Conservation (phyloP, 192 early-diverging fungal genomes). For the Coemansia furcata region DNA sequence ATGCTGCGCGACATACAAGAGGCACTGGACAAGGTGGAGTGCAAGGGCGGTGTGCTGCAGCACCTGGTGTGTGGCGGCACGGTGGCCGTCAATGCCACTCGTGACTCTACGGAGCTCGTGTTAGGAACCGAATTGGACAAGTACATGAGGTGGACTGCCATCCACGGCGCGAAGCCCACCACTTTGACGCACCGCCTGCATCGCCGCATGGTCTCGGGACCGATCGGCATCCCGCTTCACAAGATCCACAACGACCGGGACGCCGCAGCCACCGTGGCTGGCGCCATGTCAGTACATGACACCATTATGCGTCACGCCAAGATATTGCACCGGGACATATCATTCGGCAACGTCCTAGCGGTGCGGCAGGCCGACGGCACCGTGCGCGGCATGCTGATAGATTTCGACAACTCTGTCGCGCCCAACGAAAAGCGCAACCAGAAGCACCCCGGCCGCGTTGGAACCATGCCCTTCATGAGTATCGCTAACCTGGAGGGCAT, state of each 20-base stretch:
- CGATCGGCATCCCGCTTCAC: conserved; percentile 30
- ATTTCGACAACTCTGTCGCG: conserved; percentile 40
- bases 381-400: conserved; percentile 43
- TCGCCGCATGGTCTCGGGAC: conserved; percentile 40
- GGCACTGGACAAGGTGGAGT: conserved; percentile 18
- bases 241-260: conserved; percentile 25
- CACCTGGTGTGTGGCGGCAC: conserved; percentile 38
- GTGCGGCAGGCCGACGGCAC: conserved; percentile 14
- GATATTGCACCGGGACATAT: conserved; percentile 47
- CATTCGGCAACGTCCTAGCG: conserved; percentile 45
- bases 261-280: conserved; percentile 31
- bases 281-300: conserved; percentile 36
- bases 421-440: conserved; percentile 12
- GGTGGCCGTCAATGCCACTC: conserved; percentile 16
- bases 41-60: conserved; percentile 15
- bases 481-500: conserved; percentile 45
- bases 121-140: no score
- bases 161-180: neutral
- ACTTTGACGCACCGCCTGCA: conserved; percentile 15
- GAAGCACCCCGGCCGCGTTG: conserved; percentile 18
- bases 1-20: conserved; percentile 30
- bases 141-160: no score
- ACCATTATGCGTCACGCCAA: conserved; percentile 17
- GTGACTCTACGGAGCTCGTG: conserved; percentile 9
- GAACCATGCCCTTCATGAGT: conserved; percentile 48